Conservation (phyloP, 2,329 filamentous ascomycete genomes). For the Scolecobasidium constrictum region DNA sequence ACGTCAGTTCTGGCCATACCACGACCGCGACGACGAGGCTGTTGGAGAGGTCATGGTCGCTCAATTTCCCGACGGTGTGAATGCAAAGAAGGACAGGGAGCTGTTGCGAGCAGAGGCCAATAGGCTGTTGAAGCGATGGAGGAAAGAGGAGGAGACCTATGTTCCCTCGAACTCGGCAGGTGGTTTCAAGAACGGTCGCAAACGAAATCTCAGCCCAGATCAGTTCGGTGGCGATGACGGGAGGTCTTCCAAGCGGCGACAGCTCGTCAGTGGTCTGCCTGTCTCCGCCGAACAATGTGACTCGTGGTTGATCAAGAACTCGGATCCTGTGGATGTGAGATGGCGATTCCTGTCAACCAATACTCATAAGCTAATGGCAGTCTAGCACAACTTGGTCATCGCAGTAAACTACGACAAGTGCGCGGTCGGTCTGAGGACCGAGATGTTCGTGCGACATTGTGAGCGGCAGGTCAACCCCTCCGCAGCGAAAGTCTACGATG, state of each 20-base stretch:
- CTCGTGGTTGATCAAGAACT: neutral
- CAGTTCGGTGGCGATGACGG: too few relatives aligned
- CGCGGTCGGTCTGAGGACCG: conserved; percentile 69
- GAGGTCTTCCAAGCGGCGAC: neutral
- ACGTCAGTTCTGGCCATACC: conserved; percentile 40
- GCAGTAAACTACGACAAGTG: conserved; percentile 80
- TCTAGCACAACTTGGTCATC: conserved; percentile 49
- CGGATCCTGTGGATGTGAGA: neutral
- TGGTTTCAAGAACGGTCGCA: neutral
- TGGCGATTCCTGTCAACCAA: neutral
- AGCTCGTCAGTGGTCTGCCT: too few relatives aligned
- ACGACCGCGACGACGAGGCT: conserved; percentile 47
- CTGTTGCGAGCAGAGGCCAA: conserved; percentile 49
- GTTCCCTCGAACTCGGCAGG: neutral
- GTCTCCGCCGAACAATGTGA: too few relatives aligned
- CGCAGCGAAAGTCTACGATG: conserved; percentile 68
- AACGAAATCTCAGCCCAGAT: too few relatives aligned
- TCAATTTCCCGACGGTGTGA: conserved; percentile 41
- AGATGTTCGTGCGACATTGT: conserved; percentile 62
- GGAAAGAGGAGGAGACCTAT: neutral
- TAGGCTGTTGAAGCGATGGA: conserved; percentile 25
- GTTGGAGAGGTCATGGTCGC: conserved; percentile 50
- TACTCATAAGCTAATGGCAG: neutral
- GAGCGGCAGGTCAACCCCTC: conserved; percentile 58
- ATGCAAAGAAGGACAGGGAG: conserved; percentile 54